Evolutionary conservation across 768 basidiomycete genomes (phyloP).

Genomic region (Collybia sordida): DNA sequence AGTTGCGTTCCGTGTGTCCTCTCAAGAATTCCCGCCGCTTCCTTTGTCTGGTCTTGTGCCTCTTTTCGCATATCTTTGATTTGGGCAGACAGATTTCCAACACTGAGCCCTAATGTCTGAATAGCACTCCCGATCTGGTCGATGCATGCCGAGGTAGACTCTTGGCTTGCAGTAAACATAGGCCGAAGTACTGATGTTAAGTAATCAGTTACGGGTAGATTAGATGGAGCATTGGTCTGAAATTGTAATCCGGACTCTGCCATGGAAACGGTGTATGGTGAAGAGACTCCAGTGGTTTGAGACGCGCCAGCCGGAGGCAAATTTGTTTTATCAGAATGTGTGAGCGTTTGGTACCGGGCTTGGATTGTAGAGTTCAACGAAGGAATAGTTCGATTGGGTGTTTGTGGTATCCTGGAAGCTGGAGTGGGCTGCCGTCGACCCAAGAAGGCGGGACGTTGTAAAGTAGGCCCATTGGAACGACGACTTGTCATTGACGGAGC

Average conservation of each 20-base stretch:
- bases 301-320: background rate
- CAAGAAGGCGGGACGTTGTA: no score
- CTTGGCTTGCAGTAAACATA: constrained; percentile 1
- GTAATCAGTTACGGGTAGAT: background rate
- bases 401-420: no score
- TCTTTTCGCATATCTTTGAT: constrained; percentile 8
- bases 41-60: constrained; percentile 5
- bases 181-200: constrained; percentile 7
- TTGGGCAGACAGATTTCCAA: constrained; percentile 3
- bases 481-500: no score
- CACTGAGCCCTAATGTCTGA: background rate
- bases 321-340: background rate
- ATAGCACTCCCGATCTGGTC: constrained; percentile 8
- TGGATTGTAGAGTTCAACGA: no score
- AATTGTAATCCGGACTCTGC: background rate
- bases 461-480: no score
- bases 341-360: no score
- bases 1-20: constrained; percentile 8
- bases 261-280: background rate
- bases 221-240: background rate
- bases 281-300: background rate
- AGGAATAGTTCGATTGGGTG: no score
- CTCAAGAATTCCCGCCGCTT: constrained; percentile 7
- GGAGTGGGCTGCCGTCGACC: no score
- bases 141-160: constrained; percentile 6